Evolutionary conservation across 2,329 filamentous ascomycete species (phyloP), one percentile per base, ranked within the genome.

Genomic region (Xenoacremonium recifei): DNA sequence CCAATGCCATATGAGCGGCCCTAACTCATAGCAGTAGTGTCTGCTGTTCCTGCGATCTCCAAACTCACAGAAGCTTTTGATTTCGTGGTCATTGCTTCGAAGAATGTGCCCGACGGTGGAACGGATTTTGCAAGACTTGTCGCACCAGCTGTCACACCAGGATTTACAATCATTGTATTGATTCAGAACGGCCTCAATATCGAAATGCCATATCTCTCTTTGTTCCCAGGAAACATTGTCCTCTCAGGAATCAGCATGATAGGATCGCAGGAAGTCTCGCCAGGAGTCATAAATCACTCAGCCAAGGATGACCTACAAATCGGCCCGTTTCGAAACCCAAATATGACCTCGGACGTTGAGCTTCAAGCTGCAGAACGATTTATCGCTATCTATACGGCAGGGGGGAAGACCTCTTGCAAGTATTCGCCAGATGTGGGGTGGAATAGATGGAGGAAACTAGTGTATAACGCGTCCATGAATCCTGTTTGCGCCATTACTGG

Each of bases 131-230:
- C 66, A 29, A 70, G 77, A 2, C 57, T 80, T 21, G 71, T 82
- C 19, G 53, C 58, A 1, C 74, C 76, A 0, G 77, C 76, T 2
- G 62, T 84, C 1, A 76, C 72, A 0, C 66, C 69, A 1, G 67
- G 65, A 2, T 62, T 71, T 18, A 81, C 79, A 0, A 67, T 67
- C 20, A 74, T 84, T 33, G 66, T 82, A 0, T 68, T 84, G 6
- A 63, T 80, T 5, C 80, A 84, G 47, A 84, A 84, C 52, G 80
- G 80, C 1, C 61, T 84, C n/a, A 80, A 82, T 51, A 83, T 84
- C 47, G 77, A 84, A 48, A 71, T 68, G 31, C 76, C 78, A 0
- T 54, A 83, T 16, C 54, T 76, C 15, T 42, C 54, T 1, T 58
- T 62, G 1, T 81, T 80, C 51, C 77, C 79, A 0, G 44, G 55